These are phyloP conservation scores for Cicer chorassanicum DNA, from an alignment of 306 rosid species.

Conservation along the genomic window DNA sequence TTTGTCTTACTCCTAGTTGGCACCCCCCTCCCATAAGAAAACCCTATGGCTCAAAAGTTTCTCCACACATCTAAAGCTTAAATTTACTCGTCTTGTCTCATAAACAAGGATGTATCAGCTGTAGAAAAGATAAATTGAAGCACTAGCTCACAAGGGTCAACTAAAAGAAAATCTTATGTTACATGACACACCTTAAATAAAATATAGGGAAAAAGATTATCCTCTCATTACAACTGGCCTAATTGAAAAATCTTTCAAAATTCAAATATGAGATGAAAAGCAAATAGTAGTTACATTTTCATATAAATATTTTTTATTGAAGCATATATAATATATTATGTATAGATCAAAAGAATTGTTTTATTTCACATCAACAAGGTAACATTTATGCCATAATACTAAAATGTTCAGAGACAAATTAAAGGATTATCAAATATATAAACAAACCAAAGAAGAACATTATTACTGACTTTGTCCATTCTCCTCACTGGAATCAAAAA, in stretches of 20 bases:
- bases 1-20: neutral
- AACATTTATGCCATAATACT: constrained; percentile 9
- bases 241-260: neutral
- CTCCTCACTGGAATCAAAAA: constrained; percentile 93
- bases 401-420: constrained; percentile 2
- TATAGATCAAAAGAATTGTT: neutral
- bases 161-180: no score
- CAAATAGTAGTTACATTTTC: neutral
- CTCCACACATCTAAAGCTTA: neutral
- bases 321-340: neutral
- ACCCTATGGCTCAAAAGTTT: neutral
- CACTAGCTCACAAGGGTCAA: no score
- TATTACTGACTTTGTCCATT: constrained; percentile 76
- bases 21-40: neutral
- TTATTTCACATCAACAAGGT: constrained; percentile 13
- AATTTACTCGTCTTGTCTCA: neutral
- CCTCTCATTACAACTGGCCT: neutral
- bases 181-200: no score
- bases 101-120: no score
- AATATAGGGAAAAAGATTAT: no score
- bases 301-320: constrained; percentile 14
- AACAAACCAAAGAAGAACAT: neutral
- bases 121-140: no score
- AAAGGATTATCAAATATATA: neutral
- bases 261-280: constrained; percentile 2